phyloP scores from a whole-genome alignment of 345 rosid species.

The Populus davidiana region DNA sequence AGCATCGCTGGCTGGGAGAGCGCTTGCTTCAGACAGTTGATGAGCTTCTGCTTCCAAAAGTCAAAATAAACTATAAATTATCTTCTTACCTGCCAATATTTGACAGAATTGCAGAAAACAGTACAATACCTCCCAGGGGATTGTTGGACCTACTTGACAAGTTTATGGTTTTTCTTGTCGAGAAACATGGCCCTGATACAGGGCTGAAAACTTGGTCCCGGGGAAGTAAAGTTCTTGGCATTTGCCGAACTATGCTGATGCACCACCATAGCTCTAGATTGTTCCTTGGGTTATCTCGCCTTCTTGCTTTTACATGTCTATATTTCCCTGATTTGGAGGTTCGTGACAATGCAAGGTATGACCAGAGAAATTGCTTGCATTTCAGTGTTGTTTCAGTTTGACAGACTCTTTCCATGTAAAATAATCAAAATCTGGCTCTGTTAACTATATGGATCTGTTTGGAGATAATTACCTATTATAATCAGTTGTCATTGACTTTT shows the following conservation, averaged over 20 bases:
- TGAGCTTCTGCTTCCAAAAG: constrained; percentile 63
- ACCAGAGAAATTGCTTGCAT: constrained; percentile 2
- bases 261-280: constrained; percentile 83
- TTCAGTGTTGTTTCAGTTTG: background rate
- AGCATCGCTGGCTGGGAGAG: constrained; percentile 81
- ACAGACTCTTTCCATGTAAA: background rate
- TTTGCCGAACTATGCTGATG: constrained; percentile 80
- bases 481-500: constrained; percentile 6
- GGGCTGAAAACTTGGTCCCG: constrained; percentile 78
- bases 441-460: background rate
- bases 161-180: constrained; percentile 61
- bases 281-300: constrained; percentile 75
- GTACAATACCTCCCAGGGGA: constrained; percentile 66
- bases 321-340: constrained; percentile 94
- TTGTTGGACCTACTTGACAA: constrained; percentile 62
- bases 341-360: constrained; percentile 87
- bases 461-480: background rate
- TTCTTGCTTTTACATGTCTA: constrained; percentile 79
- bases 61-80: constrained; percentile 47
- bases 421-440: background rate
- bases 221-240: constrained; percentile 89
- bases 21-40: constrained; percentile 71
- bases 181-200: constrained; percentile 59
- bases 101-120: constrained; percentile 70
- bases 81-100: constrained; percentile 73